Base-by-base conservation (phyloP, 2,329 filamentous ascomycete species). In the Aspergillus sp. region DNA sequence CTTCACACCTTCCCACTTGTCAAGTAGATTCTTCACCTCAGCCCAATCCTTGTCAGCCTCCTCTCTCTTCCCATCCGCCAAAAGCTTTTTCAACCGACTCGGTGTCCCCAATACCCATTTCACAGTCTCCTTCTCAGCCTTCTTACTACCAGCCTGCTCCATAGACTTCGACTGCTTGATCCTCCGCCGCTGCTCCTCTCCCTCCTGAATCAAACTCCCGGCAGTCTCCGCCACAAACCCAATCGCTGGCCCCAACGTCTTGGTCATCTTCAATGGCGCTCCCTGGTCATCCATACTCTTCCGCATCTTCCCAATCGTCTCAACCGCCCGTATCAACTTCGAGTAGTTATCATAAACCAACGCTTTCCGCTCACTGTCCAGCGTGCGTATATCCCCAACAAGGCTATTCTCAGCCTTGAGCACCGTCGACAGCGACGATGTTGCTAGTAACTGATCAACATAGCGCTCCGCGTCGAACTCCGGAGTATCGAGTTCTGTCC, bases 261-360 rank as follows among this genome's bases (percentile, higher is more conserved):
- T 73, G 10, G 72, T 71, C 63, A 74, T 69, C 0, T 66, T 68
- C 58, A 74, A 61, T n/a, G 73, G 69, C 9, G 67, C 64, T 2
- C 69, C 63, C 3, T 69, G 62, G 43, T 72, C 69, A 54, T 74
- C 72, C 67, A 76, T 74, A 49, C 71, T 74, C 49, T 59, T 61
- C 27, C 73, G 64, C 73, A 76, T 75, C 72, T 88, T 89, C 44
- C 87, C 81, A 61, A 98, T 98, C 3, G 91, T 97, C 68, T 95
- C 91, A 9, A 94, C 96, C 1, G 93, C 93, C n/a, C 85, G 82
- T 56, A 98, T 96, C 56, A 98, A 73, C 71, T 97, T 97, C 58
- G 86, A 93, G 69, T 97, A 98, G 65, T 98, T 98, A 67, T 98
- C 91, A 67, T 98, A 98, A 4, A 98, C 93, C 52, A 98, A 73